Evolutionary conservation across 1,139 yeast genomes (phyloP).

Genomic region (Scheffersomyces segobiensis): DNA sequence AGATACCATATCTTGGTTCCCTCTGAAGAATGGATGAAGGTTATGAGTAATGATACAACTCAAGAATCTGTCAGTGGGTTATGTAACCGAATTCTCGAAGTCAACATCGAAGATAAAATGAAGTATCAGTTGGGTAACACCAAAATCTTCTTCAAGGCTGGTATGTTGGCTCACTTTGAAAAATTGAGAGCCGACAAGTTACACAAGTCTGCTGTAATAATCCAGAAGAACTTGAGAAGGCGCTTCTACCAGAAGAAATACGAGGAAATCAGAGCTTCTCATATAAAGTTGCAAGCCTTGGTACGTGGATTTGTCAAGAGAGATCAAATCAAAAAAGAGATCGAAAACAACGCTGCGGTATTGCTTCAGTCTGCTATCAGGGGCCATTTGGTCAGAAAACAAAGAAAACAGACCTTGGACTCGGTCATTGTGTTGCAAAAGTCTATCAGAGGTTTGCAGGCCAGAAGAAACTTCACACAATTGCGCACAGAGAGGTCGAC

Average conservation of each 20-base stretch:
- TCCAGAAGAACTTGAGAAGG: slow-evolving; percentile 83
- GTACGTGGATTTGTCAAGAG: slow-evolving; percentile 68
- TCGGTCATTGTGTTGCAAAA: slow-evolving; percentile 68
- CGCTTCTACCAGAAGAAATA: slow-evolving; percentile 63
- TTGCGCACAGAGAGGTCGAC: slow-evolving; percentile 65
- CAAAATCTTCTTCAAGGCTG: slow-evolving; percentile 94
- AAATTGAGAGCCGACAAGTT: slow-evolving; percentile 80
- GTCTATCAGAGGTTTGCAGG: slow-evolving; percentile 63
- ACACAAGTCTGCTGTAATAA: slow-evolving; percentile 72
- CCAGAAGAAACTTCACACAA: slow-evolving; percentile 50
- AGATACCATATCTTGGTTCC: slow-evolving; percentile 83
- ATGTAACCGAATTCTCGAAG: slow-evolving; percentile 66
- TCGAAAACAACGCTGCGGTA: slow-evolving; percentile 66
- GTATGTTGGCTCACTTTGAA: slow-evolving; percentile 91
- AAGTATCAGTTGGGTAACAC: slow-evolving; percentile 88
- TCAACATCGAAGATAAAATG: slow-evolving; percentile 60
- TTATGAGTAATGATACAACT: slow-evolving; percentile 56
- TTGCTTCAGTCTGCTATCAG: slow-evolving; percentile 73
- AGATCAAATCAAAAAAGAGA: slow-evolving; percentile 53
- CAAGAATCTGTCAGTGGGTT: slow-evolving; percentile 61
- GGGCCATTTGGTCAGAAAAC: slow-evolving; percentile 57
- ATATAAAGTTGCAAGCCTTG: slow-evolving; percentile 59
- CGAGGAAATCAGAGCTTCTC: slow-evolving; percentile 54
- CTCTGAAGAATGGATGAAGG: slow-evolving; percentile 67
- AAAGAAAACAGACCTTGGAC: slow-evolving; percentile 40